A percentile compares a stretch with the other conserved stretches of the same genome.
These are phyloP conservation scores for Ceratocystiopsis sp. DNA, from an alignment of 2,329 filamentous ascomycete genomes.

Conservation along the genomic window DNA sequence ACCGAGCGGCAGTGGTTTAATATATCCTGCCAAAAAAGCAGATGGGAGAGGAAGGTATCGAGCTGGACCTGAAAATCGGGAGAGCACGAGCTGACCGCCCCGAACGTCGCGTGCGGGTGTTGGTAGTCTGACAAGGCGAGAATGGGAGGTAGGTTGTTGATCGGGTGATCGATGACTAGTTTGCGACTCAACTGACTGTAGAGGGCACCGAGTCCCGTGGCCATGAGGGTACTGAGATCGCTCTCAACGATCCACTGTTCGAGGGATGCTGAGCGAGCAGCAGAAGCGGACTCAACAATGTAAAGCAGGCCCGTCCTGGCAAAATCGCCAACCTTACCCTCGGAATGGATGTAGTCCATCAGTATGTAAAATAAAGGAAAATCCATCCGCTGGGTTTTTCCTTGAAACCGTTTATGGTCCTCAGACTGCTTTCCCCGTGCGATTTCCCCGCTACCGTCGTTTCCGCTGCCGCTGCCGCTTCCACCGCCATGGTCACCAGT, in stretches of 20 bases:
- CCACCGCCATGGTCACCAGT: not conserved
- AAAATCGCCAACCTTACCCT: slow-evolving; percentile 89
- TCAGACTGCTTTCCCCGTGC: slow-evolving; percentile 25
- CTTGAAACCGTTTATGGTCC: slow-evolving; percentile 65
- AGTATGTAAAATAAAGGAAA: slow-evolving; percentile 93
- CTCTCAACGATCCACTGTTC: slow-evolving; percentile 97
- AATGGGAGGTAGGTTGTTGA: slow-evolving; percentile 62
- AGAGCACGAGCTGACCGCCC: slow-evolving; percentile 58
- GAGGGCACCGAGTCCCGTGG: slow-evolving; percentile 72
- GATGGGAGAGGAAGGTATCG: slow-evolving; percentile 83
- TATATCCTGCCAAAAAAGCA: slow-evolving; percentile 96
- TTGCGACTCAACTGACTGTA: slow-evolving; percentile 55
- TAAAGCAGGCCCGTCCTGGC: slow-evolving; percentile 86
- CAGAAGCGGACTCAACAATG: slow-evolving; percentile 84
- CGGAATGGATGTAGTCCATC: slow-evolving; percentile 92
- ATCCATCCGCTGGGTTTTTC: slow-evolving; percentile 73
- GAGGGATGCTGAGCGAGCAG: slow-evolving; percentile 61
- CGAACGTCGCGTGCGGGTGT: slow-evolving; percentile 49
- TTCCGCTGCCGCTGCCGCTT: not conserved
- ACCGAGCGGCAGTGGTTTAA: slow-evolving; percentile 84
- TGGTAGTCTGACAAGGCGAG: slow-evolving; percentile 80
- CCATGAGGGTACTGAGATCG: slow-evolving; percentile 92
- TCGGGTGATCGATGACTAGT: slow-evolving; percentile 61
- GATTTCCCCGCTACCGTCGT: not conserved
- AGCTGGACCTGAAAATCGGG: slow-evolving; percentile 70